These are phyloP conservation scores for Maudiozyma bulderi DNA, from an alignment of 805 yeast genomes.

Conservation along the genomic window DNA sequence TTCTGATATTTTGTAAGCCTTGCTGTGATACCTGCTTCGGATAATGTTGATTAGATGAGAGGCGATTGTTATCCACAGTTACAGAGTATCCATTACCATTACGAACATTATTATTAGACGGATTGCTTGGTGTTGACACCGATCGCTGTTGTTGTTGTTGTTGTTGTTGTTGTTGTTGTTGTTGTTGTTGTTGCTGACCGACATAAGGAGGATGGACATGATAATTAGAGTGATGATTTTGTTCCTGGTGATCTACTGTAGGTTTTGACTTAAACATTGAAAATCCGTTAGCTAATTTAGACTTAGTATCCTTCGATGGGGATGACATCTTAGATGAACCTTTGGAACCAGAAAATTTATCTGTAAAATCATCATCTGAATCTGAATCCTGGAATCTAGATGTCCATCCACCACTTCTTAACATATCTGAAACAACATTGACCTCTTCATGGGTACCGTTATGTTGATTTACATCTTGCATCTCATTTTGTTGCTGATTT, in stretches of 20 bases:
- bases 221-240: neutral
- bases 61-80: neutral
- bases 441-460: neutral
- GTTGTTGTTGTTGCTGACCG: neutral
- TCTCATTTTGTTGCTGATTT: neutral
- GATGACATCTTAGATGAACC: neutral
- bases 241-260: neutral
- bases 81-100: neutral
- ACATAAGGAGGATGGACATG: neutral
- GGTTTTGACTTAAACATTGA: constrained; percentile 12
- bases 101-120: neutral
- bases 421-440: neutral
- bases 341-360: neutral
- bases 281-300: constrained; percentile 9
- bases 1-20: neutral
- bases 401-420: constrained; percentile 9
- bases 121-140: neutral
- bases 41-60: neutral
- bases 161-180: neutral
- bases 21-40: neutral
- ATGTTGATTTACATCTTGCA: neutral
- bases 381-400: constrained; percentile 60
- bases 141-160: neutral
- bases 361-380: constrained; percentile 38
- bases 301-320: neutral